Percentiles rank a stretch among this genome's conserved stretches.
phyloP scores from a whole-genome alignment of 2,329 filamentous ascomycete genomes.

The Claviceps citrina region DNA sequence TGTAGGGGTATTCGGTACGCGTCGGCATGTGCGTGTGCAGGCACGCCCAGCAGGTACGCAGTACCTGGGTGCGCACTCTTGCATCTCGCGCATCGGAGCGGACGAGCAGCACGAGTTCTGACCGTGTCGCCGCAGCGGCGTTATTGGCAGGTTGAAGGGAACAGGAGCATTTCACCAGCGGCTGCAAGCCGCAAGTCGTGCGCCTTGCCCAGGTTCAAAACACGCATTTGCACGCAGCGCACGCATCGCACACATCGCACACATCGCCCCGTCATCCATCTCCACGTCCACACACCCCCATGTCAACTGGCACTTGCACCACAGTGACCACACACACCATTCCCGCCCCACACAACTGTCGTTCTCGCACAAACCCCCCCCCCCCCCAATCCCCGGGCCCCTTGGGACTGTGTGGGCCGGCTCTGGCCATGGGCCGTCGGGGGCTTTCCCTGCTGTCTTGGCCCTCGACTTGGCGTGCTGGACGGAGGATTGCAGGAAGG shows the following conservation, averaged over 20 bases:
- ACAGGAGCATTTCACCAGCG: conserved; percentile 2
- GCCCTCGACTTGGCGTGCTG: background rate
- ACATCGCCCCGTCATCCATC: background rate
- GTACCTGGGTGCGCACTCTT: no score
- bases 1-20: no score
- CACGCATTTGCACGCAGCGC: background rate
- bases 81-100: background rate
- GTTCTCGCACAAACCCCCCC: background rate
- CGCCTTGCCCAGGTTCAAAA: conserved; percentile 1
- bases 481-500: background rate
- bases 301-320: background rate
- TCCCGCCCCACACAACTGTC: background rate
- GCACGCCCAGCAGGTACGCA: no score
- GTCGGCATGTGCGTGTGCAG: no score
- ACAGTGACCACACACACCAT: background rate
- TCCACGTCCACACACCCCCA: no score
- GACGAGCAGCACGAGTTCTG: background rate
- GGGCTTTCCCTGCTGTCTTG: conserved; percentile 1
- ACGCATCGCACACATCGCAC: background rate
- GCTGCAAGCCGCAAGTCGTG: conserved; percentile 5
- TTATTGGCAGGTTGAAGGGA: background rate
- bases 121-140: background rate
- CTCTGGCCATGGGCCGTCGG: background rate
- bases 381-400: background rate
- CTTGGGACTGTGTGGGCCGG: background rate